Conservation (phyloP, 768 basidiomycete species). For the Lactarius indigo region DNA sequence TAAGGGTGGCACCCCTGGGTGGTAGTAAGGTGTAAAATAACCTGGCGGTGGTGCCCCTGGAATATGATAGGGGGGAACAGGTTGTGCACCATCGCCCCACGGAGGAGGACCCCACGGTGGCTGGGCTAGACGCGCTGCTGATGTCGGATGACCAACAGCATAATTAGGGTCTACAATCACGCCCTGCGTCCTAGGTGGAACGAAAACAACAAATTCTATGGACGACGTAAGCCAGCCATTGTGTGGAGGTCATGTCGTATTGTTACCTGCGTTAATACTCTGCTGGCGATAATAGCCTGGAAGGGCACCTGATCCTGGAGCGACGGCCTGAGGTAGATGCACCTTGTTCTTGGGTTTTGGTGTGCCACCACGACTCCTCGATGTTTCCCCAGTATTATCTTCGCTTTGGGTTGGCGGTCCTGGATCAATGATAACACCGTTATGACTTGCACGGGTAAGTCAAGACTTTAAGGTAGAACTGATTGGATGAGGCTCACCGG, state of each 20-base stretch:
- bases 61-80: slow-evolving; percentile 18
- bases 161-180: slow-evolving; percentile 43
- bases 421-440: slow-evolving; percentile 63
- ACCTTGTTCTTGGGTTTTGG: slow-evolving; percentile 41
- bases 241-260: neutral
- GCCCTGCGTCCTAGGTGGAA: slow-evolving; percentile 35
- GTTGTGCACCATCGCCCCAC: slow-evolving; percentile 36
- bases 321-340: slow-evolving; percentile 32
- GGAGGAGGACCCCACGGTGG: slow-evolving; percentile 33
- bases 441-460: slow-evolving; percentile 44
- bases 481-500: slow-evolving; percentile 43
- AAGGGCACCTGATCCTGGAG: slow-evolving; percentile 37
- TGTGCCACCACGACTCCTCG: slow-evolving; percentile 50
- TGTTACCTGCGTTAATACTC: slow-evolving; percentile 47
- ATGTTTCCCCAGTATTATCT: slow-evolving; percentile 33
- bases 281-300: slow-evolving; percentile 68
- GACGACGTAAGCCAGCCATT: slow-evolving; percentile 3
- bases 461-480: slow-evolving; percentile 10
- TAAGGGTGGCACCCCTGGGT: slow-evolving; percentile 27
- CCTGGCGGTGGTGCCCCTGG: slow-evolving; percentile 20
- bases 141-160: slow-evolving; percentile 49
- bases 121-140: slow-evolving; percentile 44
- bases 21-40: slow-evolving; percentile 24
- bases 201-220: slow-evolving; percentile 19
- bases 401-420: slow-evolving; percentile 28